Evolutionary conservation across 257 asterid species (phyloP).

Genomic region (Lycium barbarum): DNA sequence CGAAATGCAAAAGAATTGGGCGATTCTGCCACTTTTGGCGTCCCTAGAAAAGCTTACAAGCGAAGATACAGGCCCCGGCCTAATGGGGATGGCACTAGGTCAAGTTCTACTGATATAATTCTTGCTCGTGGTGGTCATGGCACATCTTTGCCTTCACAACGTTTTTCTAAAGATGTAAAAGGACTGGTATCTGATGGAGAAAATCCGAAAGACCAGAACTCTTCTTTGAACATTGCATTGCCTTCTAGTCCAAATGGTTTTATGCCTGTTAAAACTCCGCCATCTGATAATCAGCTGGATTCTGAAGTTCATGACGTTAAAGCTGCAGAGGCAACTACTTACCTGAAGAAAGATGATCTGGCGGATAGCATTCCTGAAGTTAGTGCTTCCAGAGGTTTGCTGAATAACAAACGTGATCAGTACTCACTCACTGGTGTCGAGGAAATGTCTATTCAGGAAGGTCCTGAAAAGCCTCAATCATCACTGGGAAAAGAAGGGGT

Average conservation of each 20-base stretch:
- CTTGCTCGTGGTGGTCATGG: slow-evolving; percentile 53
- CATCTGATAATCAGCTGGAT: slow-evolving; percentile 47
- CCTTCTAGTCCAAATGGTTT: slow-evolving; percentile 51
- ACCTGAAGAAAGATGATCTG: slow-evolving; percentile 42
- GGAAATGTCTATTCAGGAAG: slow-evolving; percentile 44
- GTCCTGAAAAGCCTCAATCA: slow-evolving; percentile 46
- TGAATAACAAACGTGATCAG: slow-evolving; percentile 50
- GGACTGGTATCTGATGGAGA: slow-evolving; percentile 52
- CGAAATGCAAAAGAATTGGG: slow-evolving; percentile 55
- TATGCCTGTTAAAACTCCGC: slow-evolving; percentile 43
- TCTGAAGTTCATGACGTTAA: slow-evolving; percentile 47
- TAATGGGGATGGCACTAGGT: slow-evolving; percentile 68
- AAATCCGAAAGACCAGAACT: slow-evolving; percentile 45
- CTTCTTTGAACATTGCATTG: slow-evolving; percentile 41
- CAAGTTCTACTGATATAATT: slow-evolving; percentile 64
- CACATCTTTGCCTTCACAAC: slow-evolving; percentile 60
- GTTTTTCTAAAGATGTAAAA: slow-evolving; percentile 50
- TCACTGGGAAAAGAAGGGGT: slow-evolving; percentile 42
- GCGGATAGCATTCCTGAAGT: slow-evolving; percentile 44
- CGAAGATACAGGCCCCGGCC: slow-evolving; percentile 71
- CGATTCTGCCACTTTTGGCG: slow-evolving; percentile 59
- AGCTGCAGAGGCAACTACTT: slow-evolving; percentile 49
- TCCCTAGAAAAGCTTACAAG: slow-evolving; percentile 76
- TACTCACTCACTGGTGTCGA: slow-evolving; percentile 44
- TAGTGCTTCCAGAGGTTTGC: slow-evolving; percentile 45